phyloP scores from a whole-genome alignment of 805 yeast species.

The Candida nanaspora region DNA sequence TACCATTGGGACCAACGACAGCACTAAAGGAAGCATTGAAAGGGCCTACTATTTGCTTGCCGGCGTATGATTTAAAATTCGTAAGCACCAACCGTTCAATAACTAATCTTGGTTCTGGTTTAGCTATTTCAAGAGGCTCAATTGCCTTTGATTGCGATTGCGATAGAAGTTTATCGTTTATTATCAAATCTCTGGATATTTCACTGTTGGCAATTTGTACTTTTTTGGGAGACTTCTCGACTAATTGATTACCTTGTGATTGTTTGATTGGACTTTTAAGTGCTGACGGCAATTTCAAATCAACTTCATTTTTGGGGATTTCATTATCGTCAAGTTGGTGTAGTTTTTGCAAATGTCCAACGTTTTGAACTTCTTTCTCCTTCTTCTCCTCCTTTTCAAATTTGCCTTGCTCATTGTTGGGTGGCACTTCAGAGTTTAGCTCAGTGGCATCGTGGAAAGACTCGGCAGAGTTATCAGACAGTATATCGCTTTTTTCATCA shows the following conservation, averaged over 20 bases:
- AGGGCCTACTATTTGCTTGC: conserved; percentile 88
- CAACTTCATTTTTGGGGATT: too few species aligned
- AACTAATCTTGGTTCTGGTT: conserved; percentile 48
- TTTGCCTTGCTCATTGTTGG: too few species aligned
- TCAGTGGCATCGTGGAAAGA: too few species aligned
- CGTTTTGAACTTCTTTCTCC: not conserved
- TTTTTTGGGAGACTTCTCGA: not conserved
- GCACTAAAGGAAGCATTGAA: conserved; percentile 92
- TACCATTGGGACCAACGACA: conserved; percentile 97
- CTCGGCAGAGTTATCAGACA: too few species aligned
- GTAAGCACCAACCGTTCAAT: conserved; percentile 67
- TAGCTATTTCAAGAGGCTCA: not conserved
- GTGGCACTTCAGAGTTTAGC: too few species aligned
- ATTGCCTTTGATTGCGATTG: not conserved
- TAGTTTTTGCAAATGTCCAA: too few species aligned
- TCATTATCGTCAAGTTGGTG: too few species aligned
- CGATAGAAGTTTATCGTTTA: not conserved
- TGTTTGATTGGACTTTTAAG: too few species aligned
- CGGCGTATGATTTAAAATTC: conserved; percentile 94
- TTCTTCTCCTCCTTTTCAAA: not conserved
- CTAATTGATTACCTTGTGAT: not conserved
- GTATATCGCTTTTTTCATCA: too few species aligned
- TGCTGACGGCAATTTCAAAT: too few species aligned
- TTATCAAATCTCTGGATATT: not conserved
- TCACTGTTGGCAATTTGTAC: not conserved